Evolutionary conservation across 1,139 yeast genomes (phyloP), one percentile per base, ranked within the genome.

Genomic region (Scheffersomyces titani): DNA sequence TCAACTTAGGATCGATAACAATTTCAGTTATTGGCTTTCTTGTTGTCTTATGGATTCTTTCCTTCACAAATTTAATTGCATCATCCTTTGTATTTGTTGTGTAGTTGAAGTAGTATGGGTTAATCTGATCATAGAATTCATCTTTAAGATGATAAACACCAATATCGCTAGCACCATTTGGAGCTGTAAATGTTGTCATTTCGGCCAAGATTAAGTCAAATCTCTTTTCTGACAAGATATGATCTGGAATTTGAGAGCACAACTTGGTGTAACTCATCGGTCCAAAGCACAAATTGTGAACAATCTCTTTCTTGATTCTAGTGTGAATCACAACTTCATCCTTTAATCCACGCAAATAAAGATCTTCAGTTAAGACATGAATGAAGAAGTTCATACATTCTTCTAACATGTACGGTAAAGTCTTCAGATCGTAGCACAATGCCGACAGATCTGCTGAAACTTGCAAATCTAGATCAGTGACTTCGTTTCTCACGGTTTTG

Each of bases 21-120:
- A 84, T 75, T 16, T 84, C 85, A 2, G 75, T 70, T 20, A 62
- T 61, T 2, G 78, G 74, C 3, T 75, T 66, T 1, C 76, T 72
- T 0, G 74, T 70, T 49, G 70, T 68, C 54, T 73, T 72, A 47
- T 76, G 66, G 2, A 63, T 63, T 21, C 65, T 57, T 47, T 81
- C 82, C 61, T 85, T 83, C 71, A 70, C 84, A 79, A 57, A 90
- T 83, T 70, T 89, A 22, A 83, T 77, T 13, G 87, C 85, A 56
- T 84, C 97, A 57, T 92, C 97, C 58, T 93, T 83, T 55, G 86
- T 87, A 62, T 92, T 92, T 0, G 96, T 76, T 0, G 90, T 77
- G 63, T 89, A 89, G 65, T 92, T 92, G 60, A 90, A 81, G 69
- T 89, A 93, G 66, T 87, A 93, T 0, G 98, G 97, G 67, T 93